Evolutionary conservation across 345 rosid species (phyloP), one percentile per base, ranked within the genome.

Genomic region (Gossypium herbaceum): DNA sequence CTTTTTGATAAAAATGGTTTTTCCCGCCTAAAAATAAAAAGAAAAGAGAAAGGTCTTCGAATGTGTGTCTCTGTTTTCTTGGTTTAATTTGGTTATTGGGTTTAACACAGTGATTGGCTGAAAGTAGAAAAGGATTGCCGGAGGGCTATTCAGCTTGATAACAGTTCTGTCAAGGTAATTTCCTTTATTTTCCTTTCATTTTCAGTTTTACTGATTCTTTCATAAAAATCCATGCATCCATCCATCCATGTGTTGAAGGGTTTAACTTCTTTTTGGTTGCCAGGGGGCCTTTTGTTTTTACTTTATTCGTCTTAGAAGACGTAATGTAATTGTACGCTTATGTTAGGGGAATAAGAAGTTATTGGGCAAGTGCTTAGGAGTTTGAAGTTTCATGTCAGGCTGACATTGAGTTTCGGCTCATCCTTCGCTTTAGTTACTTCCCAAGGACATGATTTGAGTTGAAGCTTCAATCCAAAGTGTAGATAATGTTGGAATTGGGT

Each of bases 111-210:
- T 75, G 89, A 92, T 82, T 92, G 98, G 98, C 59, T 72, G 47
- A 91, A 79, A 79, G 97, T 91, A 34, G 98, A 92, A 84, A 89
- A 83, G 74, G 98, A 92, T 79, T 88, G 93, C 78, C 82, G 92
- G 72, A 84, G 29, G 72, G 98, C 98, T n/a, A 82, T 90, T 76
- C 88, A 85, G 71, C 95, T 94, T 51, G 89, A 90, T 69, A 82
- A 79, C 72, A 81, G 64, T 78, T 89, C 97, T 9, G 84, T 91
- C 63, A 93, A 93, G 92, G 98, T 91, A 76, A 56, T 54, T 19
- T 72, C 47, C 29, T 45, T 41, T 29, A 29, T 29, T 29, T 29
- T 15, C 4, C n/a, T 13, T 43, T 3, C 5, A 13, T n/a, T 2
- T 58, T 57, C 19, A 4, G 9, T 72, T 58, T 19, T 72, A 39